These are phyloP conservation scores for Pseudonitzschia multistriata DNA, from an alignment of 108 stramenopile species.

Conservation along the genomic window DNA sequence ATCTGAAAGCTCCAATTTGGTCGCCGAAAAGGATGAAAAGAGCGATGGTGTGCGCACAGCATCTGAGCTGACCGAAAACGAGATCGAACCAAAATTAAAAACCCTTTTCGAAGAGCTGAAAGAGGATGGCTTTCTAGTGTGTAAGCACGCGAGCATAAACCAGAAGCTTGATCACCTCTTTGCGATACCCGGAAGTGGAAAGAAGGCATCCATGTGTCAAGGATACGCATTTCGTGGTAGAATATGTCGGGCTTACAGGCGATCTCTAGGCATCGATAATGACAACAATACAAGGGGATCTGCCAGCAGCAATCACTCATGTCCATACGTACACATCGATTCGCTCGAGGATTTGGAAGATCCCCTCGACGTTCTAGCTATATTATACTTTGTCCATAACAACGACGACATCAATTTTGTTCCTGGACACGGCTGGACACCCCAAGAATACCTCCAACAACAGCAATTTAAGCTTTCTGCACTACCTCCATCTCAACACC, in stretches of 20 bases:
- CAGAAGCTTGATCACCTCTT: conserved; percentile 9
- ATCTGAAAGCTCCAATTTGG: background rate
- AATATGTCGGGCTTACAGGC: background rate
- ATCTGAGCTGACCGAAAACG: background rate
- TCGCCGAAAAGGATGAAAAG: background rate
- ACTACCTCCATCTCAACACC: background rate
- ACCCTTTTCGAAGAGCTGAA: background rate
- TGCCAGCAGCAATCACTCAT: background rate
- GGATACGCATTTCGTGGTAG: background rate
- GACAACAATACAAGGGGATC: background rate
- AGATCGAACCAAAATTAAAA: background rate
- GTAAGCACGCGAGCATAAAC: background rate
- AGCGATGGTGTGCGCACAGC: background rate
- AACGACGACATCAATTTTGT: conserved; percentile 8
- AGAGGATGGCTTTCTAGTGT: conserved; percentile 3
- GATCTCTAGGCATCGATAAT: background rate
- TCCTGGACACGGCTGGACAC: conserved; percentile 9
- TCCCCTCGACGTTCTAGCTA: background rate
- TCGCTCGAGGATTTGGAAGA: conserved; percentile 3
- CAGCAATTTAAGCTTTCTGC: background rate
- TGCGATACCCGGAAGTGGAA: background rate
- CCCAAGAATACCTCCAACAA: background rate
- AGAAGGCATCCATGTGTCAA: background rate
- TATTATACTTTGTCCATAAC: conserved; percentile 9
- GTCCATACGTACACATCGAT: conserved; percentile 3